These are phyloP conservation scores for Stephania cephalantha DNA, from an alignment of 164 flowering plant species.

Conservation along the genomic window DNA sequence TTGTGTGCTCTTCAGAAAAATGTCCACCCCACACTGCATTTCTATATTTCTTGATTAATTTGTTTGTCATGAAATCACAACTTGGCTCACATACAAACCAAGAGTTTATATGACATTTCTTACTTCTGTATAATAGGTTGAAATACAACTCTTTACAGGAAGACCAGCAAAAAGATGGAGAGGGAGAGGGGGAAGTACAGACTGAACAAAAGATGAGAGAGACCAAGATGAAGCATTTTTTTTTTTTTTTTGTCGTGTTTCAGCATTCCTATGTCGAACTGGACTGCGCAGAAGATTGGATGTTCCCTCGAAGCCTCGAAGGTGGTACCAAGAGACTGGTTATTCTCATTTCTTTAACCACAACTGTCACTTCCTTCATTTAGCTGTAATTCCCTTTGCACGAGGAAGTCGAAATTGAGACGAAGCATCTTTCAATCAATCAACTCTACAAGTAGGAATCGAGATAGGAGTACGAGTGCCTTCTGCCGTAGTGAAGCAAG, in stretches of 20 bases:
- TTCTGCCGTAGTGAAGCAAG: slow-evolving; percentile 48
- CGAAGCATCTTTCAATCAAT: background rate
- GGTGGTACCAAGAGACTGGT: background rate
- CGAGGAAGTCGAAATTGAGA: background rate
- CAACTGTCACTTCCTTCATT: background rate
- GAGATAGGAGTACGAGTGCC: slow-evolving; percentile 36
- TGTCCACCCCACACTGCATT: background rate
- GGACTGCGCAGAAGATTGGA: background rate
- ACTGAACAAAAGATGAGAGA: background rate
- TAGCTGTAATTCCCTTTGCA: background rate
- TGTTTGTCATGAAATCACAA: background rate
- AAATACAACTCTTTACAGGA: slow-evolving; percentile 1
- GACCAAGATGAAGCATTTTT: background rate
- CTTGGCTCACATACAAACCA: background rate
- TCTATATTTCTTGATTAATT: too few species aligned
- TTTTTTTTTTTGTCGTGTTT: background rate
- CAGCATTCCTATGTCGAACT: background rate
- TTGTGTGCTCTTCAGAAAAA: background rate
- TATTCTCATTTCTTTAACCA: background rate
- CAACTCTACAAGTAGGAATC: slow-evolving; percentile 28
- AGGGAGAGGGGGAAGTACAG: background rate
- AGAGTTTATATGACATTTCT: background rate
- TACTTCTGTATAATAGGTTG: background rate
- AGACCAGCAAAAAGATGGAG: background rate
- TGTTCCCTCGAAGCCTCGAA: background rate